phyloP scores from a whole-genome alignment of 2,329 filamentous ascomycete genomes.

The Pseudogymnoascus sp. region DNA sequence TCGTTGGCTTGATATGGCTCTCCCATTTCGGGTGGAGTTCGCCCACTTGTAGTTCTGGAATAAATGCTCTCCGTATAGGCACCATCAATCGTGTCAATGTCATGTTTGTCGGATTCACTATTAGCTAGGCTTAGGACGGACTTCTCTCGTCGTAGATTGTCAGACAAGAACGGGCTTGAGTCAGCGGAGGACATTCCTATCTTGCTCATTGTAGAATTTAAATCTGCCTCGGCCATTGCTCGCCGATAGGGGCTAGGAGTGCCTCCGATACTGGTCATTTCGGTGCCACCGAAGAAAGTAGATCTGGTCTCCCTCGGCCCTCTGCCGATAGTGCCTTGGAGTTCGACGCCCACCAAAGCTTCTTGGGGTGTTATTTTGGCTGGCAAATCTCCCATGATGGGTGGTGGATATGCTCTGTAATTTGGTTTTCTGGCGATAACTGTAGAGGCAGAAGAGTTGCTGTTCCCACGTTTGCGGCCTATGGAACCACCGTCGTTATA shows the following conservation, averaged over 20 bases:
- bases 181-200: background rate
- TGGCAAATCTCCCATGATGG: conserved; percentile 7
- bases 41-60: conserved; percentile 26
- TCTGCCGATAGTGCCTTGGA: conserved; percentile 15
- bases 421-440: conserved; percentile 1
- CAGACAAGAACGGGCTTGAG: background rate
- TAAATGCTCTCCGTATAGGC: conserved; percentile 27
- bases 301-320: conserved; percentile 37
- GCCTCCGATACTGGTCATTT: conserved; percentile 42
- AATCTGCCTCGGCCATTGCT: conserved; percentile 30
- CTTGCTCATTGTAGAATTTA: conserved; percentile 7
- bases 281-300: conserved; percentile 44
- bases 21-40: conserved; percentile 18
- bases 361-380: conserved; percentile 21
- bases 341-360: conserved; percentile 21
- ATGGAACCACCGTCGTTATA: background rate
- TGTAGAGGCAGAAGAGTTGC: background rate
- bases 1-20: conserved; percentile 12
- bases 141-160: background rate
- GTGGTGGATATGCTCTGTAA: conserved; percentile 6
- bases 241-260: conserved; percentile 49
- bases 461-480: background rate
- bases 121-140: background rate
- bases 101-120: background rate
- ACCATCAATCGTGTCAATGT: background rate